Percentiles rank a stretch among this genome's conserved stretches.
Evolutionary conservation across 164 flowering plant species (phyloP).

Genomic region (Kalanchoe fedtschenkoi): DNA sequence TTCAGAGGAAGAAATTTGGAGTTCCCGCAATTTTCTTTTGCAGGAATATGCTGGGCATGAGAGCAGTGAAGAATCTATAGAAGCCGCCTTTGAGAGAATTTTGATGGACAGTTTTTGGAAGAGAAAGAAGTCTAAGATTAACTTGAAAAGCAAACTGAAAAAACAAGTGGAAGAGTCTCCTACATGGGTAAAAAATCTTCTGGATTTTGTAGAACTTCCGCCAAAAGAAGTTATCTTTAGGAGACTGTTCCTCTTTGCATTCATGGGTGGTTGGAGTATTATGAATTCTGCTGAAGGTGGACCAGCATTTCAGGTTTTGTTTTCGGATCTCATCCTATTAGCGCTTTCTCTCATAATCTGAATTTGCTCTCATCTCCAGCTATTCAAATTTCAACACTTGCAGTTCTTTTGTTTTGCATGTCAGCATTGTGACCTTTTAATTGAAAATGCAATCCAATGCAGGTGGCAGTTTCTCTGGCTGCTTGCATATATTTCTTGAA

Average conservation of each 20-base stretch:
- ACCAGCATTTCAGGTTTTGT: slow-evolving; percentile 95
- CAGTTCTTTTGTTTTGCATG: background rate
- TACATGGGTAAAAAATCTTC: slow-evolving; percentile 71
- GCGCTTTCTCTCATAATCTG: background rate
- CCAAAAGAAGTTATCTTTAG: slow-evolving; percentile 62
- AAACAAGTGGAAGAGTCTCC: slow-evolving; percentile 94
- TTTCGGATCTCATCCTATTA: background rate
- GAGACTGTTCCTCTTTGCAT: slow-evolving; percentile 74
- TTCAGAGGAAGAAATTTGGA: slow-evolving; percentile 90
- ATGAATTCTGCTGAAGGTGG: slow-evolving; percentile 91
- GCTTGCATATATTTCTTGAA: slow-evolving; percentile 93
- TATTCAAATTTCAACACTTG: background rate
- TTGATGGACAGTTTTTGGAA: slow-evolving; percentile 61
- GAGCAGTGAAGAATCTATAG: slow-evolving; percentile 82
- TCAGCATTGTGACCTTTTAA: background rate
- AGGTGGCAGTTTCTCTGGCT: slow-evolving; percentile 83
- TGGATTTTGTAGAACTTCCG: slow-evolving; percentile 74
- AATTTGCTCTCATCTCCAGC: background rate
- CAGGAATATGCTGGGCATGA: slow-evolving; percentile 42
- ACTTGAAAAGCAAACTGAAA: slow-evolving; percentile 75
- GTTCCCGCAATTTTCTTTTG: slow-evolving; percentile 74
- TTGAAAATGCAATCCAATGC: slow-evolving; percentile 8
- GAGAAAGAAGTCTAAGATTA: slow-evolving; percentile 80
- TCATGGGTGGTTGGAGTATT: slow-evolving; percentile 93
- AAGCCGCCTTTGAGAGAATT: slow-evolving; percentile 88